A percentile compares a stretch with the other conserved stretches of the same genome.
Evolutionary conservation across 441 rosid genomes (phyloP).

Genomic region (Adansonia madagascariensis): DNA sequence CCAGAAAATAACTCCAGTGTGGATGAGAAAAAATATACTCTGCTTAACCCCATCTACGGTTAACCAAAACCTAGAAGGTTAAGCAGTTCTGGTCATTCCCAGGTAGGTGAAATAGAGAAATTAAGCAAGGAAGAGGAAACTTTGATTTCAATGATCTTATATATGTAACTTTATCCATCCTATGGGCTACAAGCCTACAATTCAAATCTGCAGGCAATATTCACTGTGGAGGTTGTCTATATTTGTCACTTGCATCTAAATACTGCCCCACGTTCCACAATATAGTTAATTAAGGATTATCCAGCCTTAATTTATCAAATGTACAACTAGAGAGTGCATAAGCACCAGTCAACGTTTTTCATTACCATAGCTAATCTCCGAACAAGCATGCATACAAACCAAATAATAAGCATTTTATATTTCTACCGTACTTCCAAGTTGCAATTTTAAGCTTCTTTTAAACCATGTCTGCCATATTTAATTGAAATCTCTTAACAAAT

Average conservation of each 20-base stretch:
- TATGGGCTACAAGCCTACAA: background rate
- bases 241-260: background rate
- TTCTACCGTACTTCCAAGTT: background rate
- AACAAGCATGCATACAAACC: background rate
- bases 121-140: background rate
- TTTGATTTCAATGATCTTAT: background rate
- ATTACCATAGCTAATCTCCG: background rate
- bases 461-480: background rate
- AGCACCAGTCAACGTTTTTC: background rate
- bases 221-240: background rate
- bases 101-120: background rate
- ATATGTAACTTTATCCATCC: background rate
- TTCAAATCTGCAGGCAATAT: background rate
- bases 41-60: background rate
- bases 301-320: background rate
- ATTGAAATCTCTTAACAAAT: background rate
- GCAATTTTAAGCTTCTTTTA: background rate
- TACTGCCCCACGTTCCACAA: background rate
- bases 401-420: background rate
- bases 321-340: background rate
- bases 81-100: background rate
- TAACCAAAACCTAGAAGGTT: background rate
- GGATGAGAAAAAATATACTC: background rate
- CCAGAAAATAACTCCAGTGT: background rate
- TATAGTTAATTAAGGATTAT: slow-evolving; percentile 5